Conservation (phyloP, 83 land plant species). For the Diphasiastrum complanatum region DNA sequence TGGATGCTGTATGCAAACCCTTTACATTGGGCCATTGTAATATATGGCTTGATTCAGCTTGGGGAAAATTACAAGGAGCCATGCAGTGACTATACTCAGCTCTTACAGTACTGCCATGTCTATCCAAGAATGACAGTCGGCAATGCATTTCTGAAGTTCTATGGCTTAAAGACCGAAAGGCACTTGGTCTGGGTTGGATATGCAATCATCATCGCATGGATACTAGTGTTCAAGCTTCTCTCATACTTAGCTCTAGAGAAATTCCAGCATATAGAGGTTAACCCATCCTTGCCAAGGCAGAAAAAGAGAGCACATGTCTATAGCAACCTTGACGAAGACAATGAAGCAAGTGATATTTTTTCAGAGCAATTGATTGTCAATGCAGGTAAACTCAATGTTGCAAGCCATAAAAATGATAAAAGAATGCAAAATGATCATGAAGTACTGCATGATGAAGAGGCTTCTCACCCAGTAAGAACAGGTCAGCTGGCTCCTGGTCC, state of each 20-base stretch:
- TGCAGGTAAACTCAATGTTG: too few relatives aligned
- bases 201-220: slow-evolving; percentile 23
- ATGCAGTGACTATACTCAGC: slow-evolving; percentile 11
- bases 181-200: slow-evolving; percentile 15
- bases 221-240: slow-evolving; percentile 13
- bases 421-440: too few relatives aligned
- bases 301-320: slow-evolving; percentile 4
- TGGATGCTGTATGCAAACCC: slow-evolving; percentile 31
- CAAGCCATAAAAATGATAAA: too few relatives aligned
- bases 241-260: slow-evolving; percentile 17
- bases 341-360: slow-evolving; percentile 7
- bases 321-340: background rate
- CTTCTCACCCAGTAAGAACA: too few relatives aligned
- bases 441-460: too few relatives aligned
- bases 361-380: too few relatives aligned
- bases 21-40: slow-evolving; percentile 26
- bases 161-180: slow-evolving; percentile 6
- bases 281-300: slow-evolving; percentile 9
- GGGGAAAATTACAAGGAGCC: slow-evolving; percentile 17
- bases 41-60: slow-evolving; percentile 16
- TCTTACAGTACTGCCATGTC: slow-evolving; percentile 16
- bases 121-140: slow-evolving; percentile 25
- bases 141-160: slow-evolving; percentile 22
- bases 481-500: too few relatives aligned
- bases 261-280: slow-evolving; percentile 13